Percentiles rank a stretch among this genome's conserved stretches.
These are phyloP conservation scores for Dothistroma pini DNA, from an alignment of 2,329 filamentous ascomycete genomes.

Conservation along the genomic window DNA sequence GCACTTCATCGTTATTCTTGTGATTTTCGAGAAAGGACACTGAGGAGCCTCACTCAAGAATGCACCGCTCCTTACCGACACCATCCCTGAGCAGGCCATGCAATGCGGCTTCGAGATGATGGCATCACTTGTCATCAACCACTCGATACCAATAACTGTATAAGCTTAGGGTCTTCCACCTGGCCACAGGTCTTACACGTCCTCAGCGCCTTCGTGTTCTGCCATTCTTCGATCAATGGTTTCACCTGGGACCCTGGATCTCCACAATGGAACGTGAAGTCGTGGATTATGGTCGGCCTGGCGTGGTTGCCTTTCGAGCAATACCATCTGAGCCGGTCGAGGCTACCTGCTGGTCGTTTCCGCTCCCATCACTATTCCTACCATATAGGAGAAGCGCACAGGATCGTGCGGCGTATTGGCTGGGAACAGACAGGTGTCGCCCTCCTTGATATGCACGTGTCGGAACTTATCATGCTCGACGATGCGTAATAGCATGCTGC, in stretches of 20 bases:
- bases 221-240: slow-evolving; percentile 78
- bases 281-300: slow-evolving; percentile 67
- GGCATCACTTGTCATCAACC: too few relatives aligned
- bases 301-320: slow-evolving; percentile 60
- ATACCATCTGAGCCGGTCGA: slow-evolving; percentile 89
- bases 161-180: slow-evolving; percentile 10
- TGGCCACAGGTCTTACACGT: slow-evolving; percentile 71
- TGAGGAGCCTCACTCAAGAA: too few relatives aligned
- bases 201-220: slow-evolving; percentile 62
- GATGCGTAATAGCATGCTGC: slow-evolving; percentile 88
- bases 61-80: too few relatives aligned
- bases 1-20: too few relatives aligned
- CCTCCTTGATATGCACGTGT: slow-evolving; percentile 86
- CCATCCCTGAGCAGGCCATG: too few relatives aligned
- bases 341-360: slow-evolving; percentile 62
- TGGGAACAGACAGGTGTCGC: slow-evolving; percentile 89
- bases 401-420: slow-evolving; percentile 91
- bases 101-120: too few relatives aligned
- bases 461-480: slow-evolving; percentile 70
- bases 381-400: slow-evolving; percentile 85
- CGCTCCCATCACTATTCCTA: slow-evolving; percentile 95
- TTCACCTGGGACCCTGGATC: slow-evolving; percentile 94
- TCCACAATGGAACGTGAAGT: slow-evolving; percentile 81
- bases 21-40: too few relatives aligned
- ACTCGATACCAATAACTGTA: too few relatives aligned